Evolutionary conservation across 192 early-diverging fungal genomes (phyloP).

Genomic region (Entomortierella beljakovae): DNA sequence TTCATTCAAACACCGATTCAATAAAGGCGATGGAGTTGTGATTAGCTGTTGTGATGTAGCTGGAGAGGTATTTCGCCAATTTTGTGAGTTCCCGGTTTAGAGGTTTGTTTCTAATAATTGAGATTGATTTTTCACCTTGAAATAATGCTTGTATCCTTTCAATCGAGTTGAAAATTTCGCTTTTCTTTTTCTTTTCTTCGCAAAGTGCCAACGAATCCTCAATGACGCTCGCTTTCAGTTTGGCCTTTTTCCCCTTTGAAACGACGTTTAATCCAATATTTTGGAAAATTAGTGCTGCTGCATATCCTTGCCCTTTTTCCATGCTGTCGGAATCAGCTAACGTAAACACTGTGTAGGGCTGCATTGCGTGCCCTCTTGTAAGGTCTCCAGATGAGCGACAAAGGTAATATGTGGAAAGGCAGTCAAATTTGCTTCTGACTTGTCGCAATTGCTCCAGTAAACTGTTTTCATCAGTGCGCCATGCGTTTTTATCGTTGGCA

Average conservation of each 20-base stretch:
- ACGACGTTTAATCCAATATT: too few species aligned
- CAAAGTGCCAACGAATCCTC: too few species aligned
- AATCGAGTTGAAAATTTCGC: too few species aligned
- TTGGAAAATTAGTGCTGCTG: too few species aligned
- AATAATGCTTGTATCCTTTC: too few species aligned
- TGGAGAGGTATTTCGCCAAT: slow-evolving; percentile 5
- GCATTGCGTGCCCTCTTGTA: neutral
- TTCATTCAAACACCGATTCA: too few species aligned
- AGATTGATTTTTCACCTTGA: slow-evolving; percentile 2
- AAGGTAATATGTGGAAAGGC: slow-evolving; percentile 15
- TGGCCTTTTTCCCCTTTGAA: too few species aligned
- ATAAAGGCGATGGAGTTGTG: too few species aligned
- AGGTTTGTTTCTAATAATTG: slow-evolving; percentile 12
- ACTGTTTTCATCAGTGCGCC: neutral
- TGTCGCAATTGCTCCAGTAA: slow-evolving; percentile 28
- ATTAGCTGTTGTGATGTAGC: neutral
- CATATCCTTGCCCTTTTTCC: too few species aligned
- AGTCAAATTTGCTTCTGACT: slow-evolving; percentile 31
- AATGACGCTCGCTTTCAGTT: too few species aligned
- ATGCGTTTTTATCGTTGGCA: slow-evolving; percentile 2
- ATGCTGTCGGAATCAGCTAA: slow-evolving; percentile 20
- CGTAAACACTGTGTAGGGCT: slow-evolving; percentile 21
- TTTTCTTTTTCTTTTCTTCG: too few species aligned
- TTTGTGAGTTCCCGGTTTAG: slow-evolving; percentile 11
- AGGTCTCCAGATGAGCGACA: slow-evolving; percentile 38